Evolutionary conservation across 2,329 filamentous ascomycete genomes (phyloP).

Genomic region (Xylogone sp.): DNA sequence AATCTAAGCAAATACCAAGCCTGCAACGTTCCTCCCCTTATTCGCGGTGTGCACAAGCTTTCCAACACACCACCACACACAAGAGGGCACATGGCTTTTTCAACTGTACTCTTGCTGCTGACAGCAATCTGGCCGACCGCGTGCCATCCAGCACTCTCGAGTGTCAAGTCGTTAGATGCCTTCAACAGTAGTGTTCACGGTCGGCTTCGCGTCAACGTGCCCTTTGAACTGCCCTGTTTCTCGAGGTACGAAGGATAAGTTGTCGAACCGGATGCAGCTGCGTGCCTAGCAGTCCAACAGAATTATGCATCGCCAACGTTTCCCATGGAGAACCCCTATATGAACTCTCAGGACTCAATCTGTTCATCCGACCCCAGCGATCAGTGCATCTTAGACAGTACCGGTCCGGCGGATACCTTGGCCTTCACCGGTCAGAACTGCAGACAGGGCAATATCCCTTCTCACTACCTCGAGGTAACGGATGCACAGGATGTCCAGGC

Average conservation of each 20-base stretch:
- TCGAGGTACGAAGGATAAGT: constrained; percentile 21
- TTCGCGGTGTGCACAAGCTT: constrained; percentile 53
- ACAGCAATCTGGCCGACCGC: too few relatives aligned
- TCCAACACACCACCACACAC: constrained; percentile 45
- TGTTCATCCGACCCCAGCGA: constrained; percentile 23
- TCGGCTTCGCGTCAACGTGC: constrained; percentile 14
- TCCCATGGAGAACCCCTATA: constrained; percentile 18
- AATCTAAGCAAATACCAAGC: too few relatives aligned
- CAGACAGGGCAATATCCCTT: constrained; percentile 12
- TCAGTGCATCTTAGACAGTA: constrained; percentile 25
- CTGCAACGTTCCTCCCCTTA: constrained; percentile 50
- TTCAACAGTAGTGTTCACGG: constrained; percentile 18
- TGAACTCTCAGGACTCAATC: constrained; percentile 25
- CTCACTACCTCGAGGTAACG: constrained; percentile 14
- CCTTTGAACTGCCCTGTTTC: constrained; percentile 27
- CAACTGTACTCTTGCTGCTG: too few relatives aligned
- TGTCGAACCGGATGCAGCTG: constrained; percentile 10
- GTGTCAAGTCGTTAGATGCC: neutral
- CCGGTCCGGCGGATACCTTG: constrained; percentile 13
- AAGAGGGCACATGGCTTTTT: constrained; percentile 52
- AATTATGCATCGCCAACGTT: constrained; percentile 24
- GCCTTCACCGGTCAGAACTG: constrained; percentile 9
- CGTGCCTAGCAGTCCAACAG: constrained; percentile 19
- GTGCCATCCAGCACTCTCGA: too few relatives aligned
- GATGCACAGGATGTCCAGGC: constrained; percentile 39